Percentiles rank a stretch among this genome's conserved stretches.
These are phyloP conservation scores for Parastagonospora nodorum DNA, from an alignment of 2,329 filamentous ascomycete genomes.

Conservation along the genomic window DNA sequence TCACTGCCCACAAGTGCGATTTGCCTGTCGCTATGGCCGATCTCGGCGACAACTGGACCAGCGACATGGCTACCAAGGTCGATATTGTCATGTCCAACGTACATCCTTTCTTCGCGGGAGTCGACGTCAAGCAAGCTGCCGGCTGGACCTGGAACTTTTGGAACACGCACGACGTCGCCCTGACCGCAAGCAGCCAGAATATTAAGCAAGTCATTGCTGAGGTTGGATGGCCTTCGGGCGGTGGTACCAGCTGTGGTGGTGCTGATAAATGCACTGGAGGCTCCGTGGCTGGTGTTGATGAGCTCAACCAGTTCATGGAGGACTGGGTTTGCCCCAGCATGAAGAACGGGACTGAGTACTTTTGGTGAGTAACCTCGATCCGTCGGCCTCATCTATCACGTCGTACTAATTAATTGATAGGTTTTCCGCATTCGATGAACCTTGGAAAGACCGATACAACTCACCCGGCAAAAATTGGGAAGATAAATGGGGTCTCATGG, in stretches of 20 bases:
- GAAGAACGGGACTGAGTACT: constrained; percentile 85
- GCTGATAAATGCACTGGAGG: constrained; percentile 64
- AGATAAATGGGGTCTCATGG: constrained; percentile 93
- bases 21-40: constrained; percentile 87
- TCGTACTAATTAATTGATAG: constrained; percentile 41
- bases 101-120: constrained; percentile 92
- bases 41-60: constrained; percentile 84
- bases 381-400: background rate
- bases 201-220: constrained; percentile 81
- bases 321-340: constrained; percentile 83
- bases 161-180: constrained; percentile 67
- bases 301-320: constrained; percentile 85
- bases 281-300: constrained; percentile 75
- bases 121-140: constrained; percentile 69
- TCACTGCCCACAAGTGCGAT: constrained; percentile 68
- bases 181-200: constrained; percentile 58
- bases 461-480: constrained; percentile 74
- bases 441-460: constrained; percentile 86
- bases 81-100: constrained; percentile 97
- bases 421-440: constrained; percentile 96
- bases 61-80: constrained; percentile 68
- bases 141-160: constrained; percentile 86
- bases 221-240: constrained; percentile 86
- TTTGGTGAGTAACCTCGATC: constrained; percentile 66
- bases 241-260: constrained; percentile 76